Percentiles rank a stretch among this genome's conserved stretches.
Conservation (phyloP, 1,139 yeast species). For the Candida neerlandica region DNA sequence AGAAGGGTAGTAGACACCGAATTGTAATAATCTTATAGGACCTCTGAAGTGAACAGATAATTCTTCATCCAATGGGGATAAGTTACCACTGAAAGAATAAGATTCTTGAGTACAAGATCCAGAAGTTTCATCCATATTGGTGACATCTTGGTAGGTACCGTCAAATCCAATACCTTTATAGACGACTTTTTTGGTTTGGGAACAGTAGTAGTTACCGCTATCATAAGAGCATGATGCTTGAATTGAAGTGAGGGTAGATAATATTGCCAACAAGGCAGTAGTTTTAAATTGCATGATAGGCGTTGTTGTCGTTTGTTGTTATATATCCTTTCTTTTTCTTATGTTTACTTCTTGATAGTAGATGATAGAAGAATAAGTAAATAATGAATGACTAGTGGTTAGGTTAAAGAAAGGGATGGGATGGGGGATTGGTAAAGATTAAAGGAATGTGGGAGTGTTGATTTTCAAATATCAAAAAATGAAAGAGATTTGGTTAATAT, state of each 20-base stretch:
- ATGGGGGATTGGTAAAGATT: neutral
- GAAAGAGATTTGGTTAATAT: neutral
- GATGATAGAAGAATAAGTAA: neutral
- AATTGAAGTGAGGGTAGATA: constrained; percentile 15
- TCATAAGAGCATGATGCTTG: constrained; percentile 14
- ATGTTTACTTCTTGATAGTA: neutral
- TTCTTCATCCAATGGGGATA: constrained; percentile 70
- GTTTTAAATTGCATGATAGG: constrained; percentile 17
- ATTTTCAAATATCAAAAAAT: neutral
- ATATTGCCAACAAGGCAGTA: constrained; percentile 16
- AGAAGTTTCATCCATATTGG: constrained; percentile 47
- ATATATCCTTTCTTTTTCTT: neutral
- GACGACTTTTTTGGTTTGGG: constrained; percentile 63
- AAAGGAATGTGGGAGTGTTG: constrained; percentile 10
- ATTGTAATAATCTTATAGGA: constrained; percentile 62
- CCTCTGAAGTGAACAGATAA: constrained; percentile 84
- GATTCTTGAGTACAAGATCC: constrained; percentile 58
- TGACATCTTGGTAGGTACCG: constrained; percentile 65
- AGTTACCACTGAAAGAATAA: constrained; percentile 56
- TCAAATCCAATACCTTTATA: constrained; percentile 70
- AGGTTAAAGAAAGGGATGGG: neutral
- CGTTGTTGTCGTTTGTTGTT: neutral
- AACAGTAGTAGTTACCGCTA: constrained; percentile 82
- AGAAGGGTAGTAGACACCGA: constrained; percentile 62
- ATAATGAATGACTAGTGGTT: constrained; percentile 4